Evolutionary conservation across 208 protist species (phyloP), one percentile per base, ranked within the genome.

Genomic region (Trichomonas vaginalis): DNA sequence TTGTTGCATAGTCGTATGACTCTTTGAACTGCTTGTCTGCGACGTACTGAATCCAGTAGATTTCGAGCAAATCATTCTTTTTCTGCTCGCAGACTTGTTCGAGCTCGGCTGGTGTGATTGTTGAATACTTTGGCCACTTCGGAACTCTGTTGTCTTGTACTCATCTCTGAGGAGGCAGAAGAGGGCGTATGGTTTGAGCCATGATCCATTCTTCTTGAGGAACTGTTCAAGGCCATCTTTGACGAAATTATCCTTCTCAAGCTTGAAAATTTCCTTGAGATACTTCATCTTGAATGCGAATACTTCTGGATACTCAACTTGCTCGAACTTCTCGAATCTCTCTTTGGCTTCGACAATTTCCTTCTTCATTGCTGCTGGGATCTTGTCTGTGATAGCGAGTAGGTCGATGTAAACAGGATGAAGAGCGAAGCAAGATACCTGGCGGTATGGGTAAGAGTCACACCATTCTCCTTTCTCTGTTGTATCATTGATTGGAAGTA

Each of bases 401-500:
- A 88, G 40, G 17, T 88, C 82, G 37, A 88, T 88, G 40, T 88
- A 88, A 48, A 88, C 37, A 47, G 82, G 82, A 88, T 88, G 82
- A 47, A 88, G 40, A n/a, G 82, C 82, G 40, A 88, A 88, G 17
- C 82, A 88, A 14, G 82, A 88, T 32, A 47, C 40, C 32, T 88
- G 82, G 6, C 82, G 35, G 37, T 88, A 88, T 48, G 82, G 82
- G 48, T 88, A 88, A 32, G 82, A 88, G 32, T 88, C 82, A 40
- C n/a, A n/a, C 82, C 82, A 88, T 48, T 45, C 35, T 48, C 40
- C 82, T n/a, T 88, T 47, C 23, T 88, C 82, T 21, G 39, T 88
- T 45, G 82, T 88, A 48, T 88, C 82, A 42, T 88, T 88, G 40
- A 88, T 88, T 88, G 82, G 82, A n/a, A 88, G 40, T 2, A 88